phyloP scores from a whole-genome alignment of 768 basidiomycete species.

The Amanita inopinata region DNA sequence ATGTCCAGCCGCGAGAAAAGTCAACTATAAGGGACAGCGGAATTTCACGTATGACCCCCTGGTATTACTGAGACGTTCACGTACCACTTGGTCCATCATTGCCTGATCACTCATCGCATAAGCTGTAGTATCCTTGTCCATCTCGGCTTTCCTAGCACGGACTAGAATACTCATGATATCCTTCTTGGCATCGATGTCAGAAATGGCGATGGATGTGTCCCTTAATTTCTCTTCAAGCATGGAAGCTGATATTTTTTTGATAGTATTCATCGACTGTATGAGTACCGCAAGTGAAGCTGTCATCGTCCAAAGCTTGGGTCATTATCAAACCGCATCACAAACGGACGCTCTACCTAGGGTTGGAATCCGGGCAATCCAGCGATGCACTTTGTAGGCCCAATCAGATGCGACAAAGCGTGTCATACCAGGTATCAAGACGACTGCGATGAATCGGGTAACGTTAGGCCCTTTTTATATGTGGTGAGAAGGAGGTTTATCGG shows the following conservation, averaged over 20 bases:
- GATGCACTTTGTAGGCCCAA: slow-evolving; percentile 27
- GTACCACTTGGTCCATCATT: slow-evolving; percentile 44
- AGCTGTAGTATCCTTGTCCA: slow-evolving; percentile 21
- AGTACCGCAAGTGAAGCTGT: slow-evolving; percentile 17
- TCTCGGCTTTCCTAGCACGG: slow-evolving; percentile 29
- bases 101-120: slow-evolving; percentile 36
- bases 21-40: slow-evolving; percentile 30
- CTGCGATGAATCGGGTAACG: slow-evolving; percentile 24
- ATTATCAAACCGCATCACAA: too few species aligned
- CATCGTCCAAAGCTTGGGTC: too few species aligned
- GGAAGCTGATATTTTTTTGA: slow-evolving; percentile 26
- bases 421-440: slow-evolving; percentile 29
- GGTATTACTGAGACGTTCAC: too few species aligned
- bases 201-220: slow-evolving; percentile 22
- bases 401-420: slow-evolving; percentile 22
- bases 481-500: too few species aligned
- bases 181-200: slow-evolving; percentile 31
- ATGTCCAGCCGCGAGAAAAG: slow-evolving; percentile 38
- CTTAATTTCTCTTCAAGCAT: slow-evolving; percentile 33
- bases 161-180: slow-evolving; percentile 47
- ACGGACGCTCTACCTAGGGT: slow-evolving; percentile 14
- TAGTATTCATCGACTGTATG: slow-evolving; percentile 31
- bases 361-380: slow-evolving; percentile 19
- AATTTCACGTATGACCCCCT: too few species aligned
- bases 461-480: slow-evolving; percentile 18